A percentile compares a stretch with the other conserved stretches of the same genome.
phyloP scores from a whole-genome alignment of 768 basidiomycete species.

The Lactifluus echinatus region DNA sequence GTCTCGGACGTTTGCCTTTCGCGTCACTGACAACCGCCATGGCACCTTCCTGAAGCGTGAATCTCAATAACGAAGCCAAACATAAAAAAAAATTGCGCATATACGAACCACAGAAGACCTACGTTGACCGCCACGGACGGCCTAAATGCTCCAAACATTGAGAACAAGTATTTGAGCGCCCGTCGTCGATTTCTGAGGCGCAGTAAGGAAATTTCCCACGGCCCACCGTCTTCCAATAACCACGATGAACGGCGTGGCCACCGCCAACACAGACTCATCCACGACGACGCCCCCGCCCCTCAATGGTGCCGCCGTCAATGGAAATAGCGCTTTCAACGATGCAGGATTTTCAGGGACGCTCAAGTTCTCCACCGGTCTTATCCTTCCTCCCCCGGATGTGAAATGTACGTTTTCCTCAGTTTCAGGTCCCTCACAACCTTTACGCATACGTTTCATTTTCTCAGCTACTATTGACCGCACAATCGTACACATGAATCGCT shows the following conservation, averaged over 20 bases:
- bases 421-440: conserved; percentile 2
- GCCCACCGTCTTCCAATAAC: conserved; percentile 9
- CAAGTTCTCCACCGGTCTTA: conserved; percentile 73
- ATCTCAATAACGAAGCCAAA: neutral
- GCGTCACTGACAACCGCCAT: conserved; percentile 84
- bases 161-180: neutral
- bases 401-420: conserved; percentile 51
- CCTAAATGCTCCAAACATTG: conserved; percentile 85
- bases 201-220: conserved; percentile 11
- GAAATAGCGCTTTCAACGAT: conserved; percentile 33
- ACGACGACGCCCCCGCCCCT: conserved; percentile 20
- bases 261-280: neutral
- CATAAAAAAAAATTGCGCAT: neutral
- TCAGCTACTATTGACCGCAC: conserved; percentile 93
- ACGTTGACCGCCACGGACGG: conserved; percentile 53
- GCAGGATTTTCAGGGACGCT: conserved; percentile 30
- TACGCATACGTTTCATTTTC: neutral
- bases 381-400: conserved; percentile 93
- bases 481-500: conserved; percentile 82
- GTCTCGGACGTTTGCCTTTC: conserved; percentile 85
- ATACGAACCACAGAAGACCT: conserved; percentile 77
- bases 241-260: conserved; percentile 18
- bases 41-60: conserved; percentile 74
- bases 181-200: neutral
- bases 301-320: conserved; percentile 38